Conservation (phyloP, 2,329 filamentous ascomycete genomes). For the Coniella lustricola region DNA sequence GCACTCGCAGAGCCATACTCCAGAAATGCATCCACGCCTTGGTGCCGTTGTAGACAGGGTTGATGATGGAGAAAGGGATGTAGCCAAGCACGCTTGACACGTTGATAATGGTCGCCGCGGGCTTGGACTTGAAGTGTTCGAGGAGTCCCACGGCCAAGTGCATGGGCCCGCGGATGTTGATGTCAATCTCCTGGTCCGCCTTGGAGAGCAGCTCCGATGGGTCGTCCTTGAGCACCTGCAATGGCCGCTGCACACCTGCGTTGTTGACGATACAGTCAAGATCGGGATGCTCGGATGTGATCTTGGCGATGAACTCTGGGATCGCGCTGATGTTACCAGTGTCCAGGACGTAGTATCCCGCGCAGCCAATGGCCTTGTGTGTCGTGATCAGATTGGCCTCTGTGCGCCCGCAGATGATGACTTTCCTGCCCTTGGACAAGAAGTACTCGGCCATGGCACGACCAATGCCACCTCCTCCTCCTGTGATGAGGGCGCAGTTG, state of each 20-base stretch:
- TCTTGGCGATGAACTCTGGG: constrained; percentile 34
- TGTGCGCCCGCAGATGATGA: constrained; percentile 47
- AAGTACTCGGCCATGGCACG: constrained; percentile 40
- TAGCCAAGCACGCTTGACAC: constrained; percentile 47
- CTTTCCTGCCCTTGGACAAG: constrained; percentile 38
- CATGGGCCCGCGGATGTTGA: constrained; percentile 52
- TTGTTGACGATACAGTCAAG: constrained; percentile 55
- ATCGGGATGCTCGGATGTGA: constrained; percentile 43
- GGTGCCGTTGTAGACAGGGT: constrained; percentile 52
- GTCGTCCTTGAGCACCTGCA: constrained; percentile 35
- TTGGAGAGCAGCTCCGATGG: constrained; percentile 37
- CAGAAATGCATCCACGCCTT: constrained; percentile 54
- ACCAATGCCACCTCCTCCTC: constrained; percentile 46
- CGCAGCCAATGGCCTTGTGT: constrained; percentile 35
- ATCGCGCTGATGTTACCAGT: constrained; percentile 38
- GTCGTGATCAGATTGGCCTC: constrained; percentile 43
- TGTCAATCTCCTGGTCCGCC: constrained; percentile 50
- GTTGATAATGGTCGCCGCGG: constrained; percentile 42
- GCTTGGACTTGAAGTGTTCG: constrained; percentile 38
- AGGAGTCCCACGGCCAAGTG: constrained; percentile 44
- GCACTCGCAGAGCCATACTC: constrained; percentile 46
- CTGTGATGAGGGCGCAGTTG: constrained; percentile 41
- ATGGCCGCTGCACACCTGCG: constrained; percentile 48
- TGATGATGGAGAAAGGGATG: constrained; percentile 44
- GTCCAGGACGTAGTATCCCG: constrained; percentile 46